Conservation (phyloP, 805 yeast species). For the Zygosaccharomyces lentus region DNA sequence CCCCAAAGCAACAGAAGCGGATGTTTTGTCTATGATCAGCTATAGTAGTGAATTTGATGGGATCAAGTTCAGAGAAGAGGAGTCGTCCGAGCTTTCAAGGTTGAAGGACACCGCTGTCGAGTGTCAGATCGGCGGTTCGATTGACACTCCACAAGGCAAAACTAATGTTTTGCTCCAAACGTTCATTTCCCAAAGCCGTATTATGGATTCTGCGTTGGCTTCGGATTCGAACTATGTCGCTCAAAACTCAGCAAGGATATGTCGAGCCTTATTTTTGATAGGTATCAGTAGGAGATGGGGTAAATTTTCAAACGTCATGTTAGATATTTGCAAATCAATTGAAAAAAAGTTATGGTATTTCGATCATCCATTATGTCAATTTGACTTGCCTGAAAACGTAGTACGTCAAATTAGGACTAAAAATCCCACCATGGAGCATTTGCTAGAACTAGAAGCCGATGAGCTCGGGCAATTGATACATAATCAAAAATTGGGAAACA, state of each 20-base stretch:
- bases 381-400: conserved; percentile 69
- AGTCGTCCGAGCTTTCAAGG: conserved; percentile 62
- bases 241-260: conserved; percentile 89
- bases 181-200: conserved; percentile 67
- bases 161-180: conserved; percentile 86
- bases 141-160: conserved; percentile 76
- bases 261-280: conserved; percentile 83
- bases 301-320: conserved; percentile 61
- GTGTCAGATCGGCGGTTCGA: conserved; percentile 77
- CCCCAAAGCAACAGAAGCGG: conserved; percentile 88
- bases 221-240: conserved; percentile 93
- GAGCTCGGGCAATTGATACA: conserved; percentile 91
- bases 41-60: conserved; percentile 93
- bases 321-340: conserved; percentile 80
- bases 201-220: conserved; percentile 73
- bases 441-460: conserved; percentile 65
- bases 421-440: conserved; percentile 62
- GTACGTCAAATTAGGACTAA: conserved; percentile 57
- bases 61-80: conserved; percentile 85
- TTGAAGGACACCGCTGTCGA: conserved; percentile 58
- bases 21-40: conserved; percentile 78
- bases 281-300: conserved; percentile 95
- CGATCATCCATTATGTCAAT: conserved; percentile 85
- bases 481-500: conserved; percentile 67
- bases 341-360: conserved; percentile 84